Evolutionary conservation across 306 rosid species (phyloP).

Genomic region (Crataegus laevigata): DNA sequence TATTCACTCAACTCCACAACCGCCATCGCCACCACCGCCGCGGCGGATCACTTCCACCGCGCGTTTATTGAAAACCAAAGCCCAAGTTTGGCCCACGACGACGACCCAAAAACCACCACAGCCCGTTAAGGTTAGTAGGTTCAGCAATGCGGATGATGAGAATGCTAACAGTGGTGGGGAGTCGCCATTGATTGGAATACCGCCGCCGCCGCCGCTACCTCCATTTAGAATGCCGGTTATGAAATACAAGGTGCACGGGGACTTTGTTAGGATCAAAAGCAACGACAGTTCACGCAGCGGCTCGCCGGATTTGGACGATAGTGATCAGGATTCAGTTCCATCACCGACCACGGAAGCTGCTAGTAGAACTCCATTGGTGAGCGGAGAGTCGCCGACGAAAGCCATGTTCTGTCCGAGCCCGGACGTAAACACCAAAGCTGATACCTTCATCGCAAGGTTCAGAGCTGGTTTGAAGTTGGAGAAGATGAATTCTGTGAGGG

Average conservation of each 20-base stretch:
- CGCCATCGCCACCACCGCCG: background rate
- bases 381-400: conserved; percentile 23
- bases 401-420: conserved; percentile 59
- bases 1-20: conserved; percentile 13
- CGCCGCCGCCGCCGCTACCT: conserved; percentile 60
- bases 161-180: conserved; percentile 30
- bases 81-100: conserved; percentile 23
- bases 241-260: conserved; percentile 55
- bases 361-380: background rate
- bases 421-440: conserved; percentile 75
- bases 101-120: conserved; percentile 12
- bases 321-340: conserved; percentile 23
- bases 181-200: conserved; percentile 50
- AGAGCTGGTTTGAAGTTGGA: conserved; percentile 66
- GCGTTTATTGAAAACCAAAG: conserved; percentile 12
- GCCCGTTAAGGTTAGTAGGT: conserved; percentile 22
- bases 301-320: conserved; percentile 52
- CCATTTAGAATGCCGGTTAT: conserved; percentile 49
- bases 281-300: conserved; percentile 44
- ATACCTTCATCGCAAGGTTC: conserved; percentile 60
- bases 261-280: conserved; percentile 65
- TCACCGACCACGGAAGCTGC: conserved; percentile 17
- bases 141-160: conserved; percentile 18
- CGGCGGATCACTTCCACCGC: background rate
- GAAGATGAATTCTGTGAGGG: conserved; percentile 62